A percentile compares a stretch with the other conserved stretches of the same genome.
These are phyloP conservation scores for Rauvolfia tetraphylla DNA, from an alignment of 257 asterid genomes.

Conservation along the genomic window DNA sequence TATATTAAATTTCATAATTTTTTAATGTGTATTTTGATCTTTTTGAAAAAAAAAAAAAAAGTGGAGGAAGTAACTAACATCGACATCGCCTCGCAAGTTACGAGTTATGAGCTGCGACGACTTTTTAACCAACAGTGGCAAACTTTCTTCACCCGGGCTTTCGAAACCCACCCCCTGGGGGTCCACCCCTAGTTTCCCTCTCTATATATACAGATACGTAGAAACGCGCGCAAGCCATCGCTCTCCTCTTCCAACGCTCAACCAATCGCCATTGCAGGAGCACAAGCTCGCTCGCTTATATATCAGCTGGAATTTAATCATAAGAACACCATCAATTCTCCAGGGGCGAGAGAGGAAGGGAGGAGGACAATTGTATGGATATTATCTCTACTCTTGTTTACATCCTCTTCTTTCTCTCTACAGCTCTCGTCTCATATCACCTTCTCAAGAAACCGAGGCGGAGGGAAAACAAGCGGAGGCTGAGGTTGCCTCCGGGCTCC, in stretches of 20 bases:
- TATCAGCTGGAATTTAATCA: neutral
- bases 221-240: too few relatives aligned
- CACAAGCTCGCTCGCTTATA: neutral
- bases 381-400: constrained; percentile 20
- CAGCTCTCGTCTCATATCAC: constrained; percentile 36
- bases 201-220: too few relatives aligned
- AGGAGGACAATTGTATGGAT: constrained; percentile 18
- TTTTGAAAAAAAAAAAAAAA: too few relatives aligned
- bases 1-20: too few relatives aligned
- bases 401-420: constrained; percentile 45
- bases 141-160: neutral
- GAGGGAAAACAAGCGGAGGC: constrained; percentile 20
- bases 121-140: constrained; percentile 14
- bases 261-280: constrained; percentile 1
- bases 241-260: neutral
- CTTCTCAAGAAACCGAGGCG: constrained; percentile 27
- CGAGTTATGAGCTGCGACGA: constrained; percentile 1
- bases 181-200: too few relatives aligned
- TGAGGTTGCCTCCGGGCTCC: constrained; percentile 68
- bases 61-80: constrained; percentile 14
- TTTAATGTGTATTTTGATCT: too few relatives aligned
- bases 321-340: neutral
- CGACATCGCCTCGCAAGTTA: too few relatives aligned
- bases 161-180: too few relatives aligned
- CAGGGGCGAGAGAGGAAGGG: constrained; percentile 2